A percentile compares a stretch with the other conserved stretches of the same genome.
Evolutionary conservation across 306 rosid species (phyloP).

Genomic region (Pyrus pyrifolia): DNA sequence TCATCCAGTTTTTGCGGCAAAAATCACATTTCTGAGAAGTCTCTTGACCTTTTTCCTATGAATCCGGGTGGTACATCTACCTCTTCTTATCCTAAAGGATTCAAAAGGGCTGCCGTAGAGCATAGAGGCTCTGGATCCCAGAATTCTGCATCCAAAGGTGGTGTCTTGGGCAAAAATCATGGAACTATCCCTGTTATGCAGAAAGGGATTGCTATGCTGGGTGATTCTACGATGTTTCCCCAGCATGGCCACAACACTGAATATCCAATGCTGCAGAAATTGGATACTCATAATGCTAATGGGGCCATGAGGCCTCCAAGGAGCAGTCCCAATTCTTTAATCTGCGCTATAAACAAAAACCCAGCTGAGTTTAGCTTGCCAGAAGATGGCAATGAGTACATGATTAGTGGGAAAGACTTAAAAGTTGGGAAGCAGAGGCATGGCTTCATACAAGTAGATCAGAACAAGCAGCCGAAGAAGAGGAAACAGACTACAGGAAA

Average conservation of each 20-base stretch:
- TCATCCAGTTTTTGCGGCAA: constrained; percentile 37
- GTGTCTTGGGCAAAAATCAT: constrained; percentile 18
- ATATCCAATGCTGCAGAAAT: constrained; percentile 25
- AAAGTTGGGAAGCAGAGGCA: constrained; percentile 41
- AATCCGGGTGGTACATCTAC: constrained; percentile 42
- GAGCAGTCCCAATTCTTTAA: constrained; percentile 26
- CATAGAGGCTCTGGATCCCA: constrained; percentile 28
- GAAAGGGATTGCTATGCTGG: constrained; percentile 16
- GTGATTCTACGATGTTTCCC: constrained; percentile 24
- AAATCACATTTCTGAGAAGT: constrained; percentile 43
- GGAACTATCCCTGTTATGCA: constrained; percentile 23
- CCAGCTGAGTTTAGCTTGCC: constrained; percentile 88
- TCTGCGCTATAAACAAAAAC: constrained; percentile 62
- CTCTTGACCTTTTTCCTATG: constrained; percentile 47
- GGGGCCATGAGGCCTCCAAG: constrained; percentile 35
- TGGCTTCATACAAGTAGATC: constrained; percentile 20
- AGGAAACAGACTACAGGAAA: constrained; percentile 39
- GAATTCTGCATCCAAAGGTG: constrained; percentile 14
- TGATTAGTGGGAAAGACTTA: constrained; percentile 85
- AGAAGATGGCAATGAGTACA: constrained; percentile 57
- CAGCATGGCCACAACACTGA: constrained; percentile 27
- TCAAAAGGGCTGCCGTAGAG: constrained; percentile 27
- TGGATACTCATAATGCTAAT: constrained; percentile 29
- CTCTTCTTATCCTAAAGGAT: constrained; percentile 41
- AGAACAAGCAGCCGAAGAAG: constrained; percentile 47